These are phyloP conservation scores for Mucor lusitanicus DNA, from an alignment of 371 early-diverging fungal genomes.

Conservation along the genomic window DNA sequence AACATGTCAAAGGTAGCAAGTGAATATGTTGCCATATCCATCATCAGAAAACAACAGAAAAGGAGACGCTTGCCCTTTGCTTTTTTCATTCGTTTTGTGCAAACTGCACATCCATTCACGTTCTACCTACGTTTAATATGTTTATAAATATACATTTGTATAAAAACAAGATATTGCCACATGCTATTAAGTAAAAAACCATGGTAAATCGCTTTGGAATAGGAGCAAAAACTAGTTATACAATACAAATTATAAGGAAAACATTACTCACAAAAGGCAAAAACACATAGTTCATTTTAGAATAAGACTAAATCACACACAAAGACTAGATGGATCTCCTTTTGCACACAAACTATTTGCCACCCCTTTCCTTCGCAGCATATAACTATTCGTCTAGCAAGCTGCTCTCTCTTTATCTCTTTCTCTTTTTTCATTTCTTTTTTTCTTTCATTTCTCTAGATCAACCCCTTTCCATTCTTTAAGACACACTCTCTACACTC, in stretches of 20 bases:
- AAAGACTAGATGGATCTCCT: not conserved
- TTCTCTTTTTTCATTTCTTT: not conserved
- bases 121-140: not conserved
- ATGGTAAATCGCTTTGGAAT: not conserved
- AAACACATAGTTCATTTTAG: conserved; percentile 15
- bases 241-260: not conserved
- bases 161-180: not conserved
- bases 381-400: not conserved
- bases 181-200: not conserved
- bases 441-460: not conserved
- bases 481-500: not conserved
- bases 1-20: conserved; percentile 14
- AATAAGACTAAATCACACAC: conserved; percentile 13
- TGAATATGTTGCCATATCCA: conserved; percentile 1
- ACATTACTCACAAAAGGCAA: not conserved
- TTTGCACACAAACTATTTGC: not conserved
- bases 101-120: not conserved
- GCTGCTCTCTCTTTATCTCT: not conserved
- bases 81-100: not conserved
- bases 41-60: not conserved
- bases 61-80: not conserved
- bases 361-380: conserved; percentile 11
- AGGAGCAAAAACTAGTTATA: conserved; percentile 1
- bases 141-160: not conserved
- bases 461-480: conserved; percentile 20